A percentile compares a stretch with the other conserved stretches of the same genome.
phyloP scores from a whole-genome alignment of 495 filamentous ascomycete species.

The Annulohypoxylon moriforme region DNA sequence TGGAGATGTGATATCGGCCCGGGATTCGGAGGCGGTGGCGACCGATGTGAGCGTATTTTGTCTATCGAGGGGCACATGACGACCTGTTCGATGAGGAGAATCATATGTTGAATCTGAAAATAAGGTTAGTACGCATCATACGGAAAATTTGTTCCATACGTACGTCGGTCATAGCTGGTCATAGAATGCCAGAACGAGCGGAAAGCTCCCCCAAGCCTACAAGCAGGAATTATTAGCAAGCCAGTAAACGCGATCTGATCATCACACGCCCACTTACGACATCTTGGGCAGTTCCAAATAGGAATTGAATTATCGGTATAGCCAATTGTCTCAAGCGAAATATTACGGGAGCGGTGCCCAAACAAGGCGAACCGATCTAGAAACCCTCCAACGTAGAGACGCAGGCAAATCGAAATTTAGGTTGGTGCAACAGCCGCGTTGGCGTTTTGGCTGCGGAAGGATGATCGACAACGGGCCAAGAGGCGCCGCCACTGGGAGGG shows the following conservation, averaged over 20 bases:
- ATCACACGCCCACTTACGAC: slow-evolving; percentile 37
- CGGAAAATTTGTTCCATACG: slow-evolving; percentile 38
- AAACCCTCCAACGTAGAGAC: neutral
- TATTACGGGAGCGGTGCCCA: slow-evolving; percentile 1
- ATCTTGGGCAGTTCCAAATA: slow-evolving; percentile 28
- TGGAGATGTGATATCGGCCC: slow-evolving; percentile 76
- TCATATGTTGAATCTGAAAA: slow-evolving; percentile 83
- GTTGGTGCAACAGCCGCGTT: slow-evolving; percentile 9
- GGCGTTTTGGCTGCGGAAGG: slow-evolving; percentile 12
- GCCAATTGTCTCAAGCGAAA: neutral
- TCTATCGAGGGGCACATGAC: slow-evolving; percentile 80
- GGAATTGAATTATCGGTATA: neutral
- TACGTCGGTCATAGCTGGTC: slow-evolving; percentile 75
- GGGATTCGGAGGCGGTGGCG: slow-evolving; percentile 80
- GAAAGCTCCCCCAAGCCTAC: slow-evolving; percentile 67
- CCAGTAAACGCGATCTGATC: neutral
- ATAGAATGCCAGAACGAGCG: slow-evolving; percentile 96
- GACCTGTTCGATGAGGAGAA: slow-evolving; percentile 85
- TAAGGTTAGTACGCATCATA: slow-evolving; percentile 33
- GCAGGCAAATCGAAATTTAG: slow-evolving; percentile 24
- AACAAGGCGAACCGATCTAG: slow-evolving; percentile 7
- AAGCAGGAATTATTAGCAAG: slow-evolving; percentile 6
- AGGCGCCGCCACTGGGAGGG: slow-evolving; percentile 20
- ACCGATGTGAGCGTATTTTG: slow-evolving; percentile 79
- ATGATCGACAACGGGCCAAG: slow-evolving; percentile 35